Evolutionary conservation across 352 stramenopile species (phyloP).

Genomic region (Phytophthora rubi): DNA sequence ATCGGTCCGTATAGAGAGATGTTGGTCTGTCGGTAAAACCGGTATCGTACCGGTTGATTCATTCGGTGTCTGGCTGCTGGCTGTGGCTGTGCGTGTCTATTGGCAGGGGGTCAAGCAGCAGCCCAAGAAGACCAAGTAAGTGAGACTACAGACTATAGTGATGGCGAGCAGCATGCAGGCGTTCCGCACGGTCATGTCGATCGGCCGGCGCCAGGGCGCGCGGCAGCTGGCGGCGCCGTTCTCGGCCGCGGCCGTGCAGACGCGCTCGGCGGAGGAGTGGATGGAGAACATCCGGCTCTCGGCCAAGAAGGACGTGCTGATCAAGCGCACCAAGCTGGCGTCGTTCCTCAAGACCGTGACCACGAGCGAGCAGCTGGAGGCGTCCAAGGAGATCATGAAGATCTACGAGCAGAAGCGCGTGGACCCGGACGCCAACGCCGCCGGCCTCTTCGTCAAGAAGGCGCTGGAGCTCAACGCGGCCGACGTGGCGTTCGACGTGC

Average conservation of each 20-base stretch:
- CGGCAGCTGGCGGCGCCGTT: conserved; percentile 39
- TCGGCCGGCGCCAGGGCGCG: conserved; percentile 55
- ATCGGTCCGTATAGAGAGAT: too few species aligned
- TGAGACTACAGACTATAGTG: not conserved
- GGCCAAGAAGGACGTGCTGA: conserved; percentile 76
- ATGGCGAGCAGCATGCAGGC: conserved; percentile 62
- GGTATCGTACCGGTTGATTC: not conserved
- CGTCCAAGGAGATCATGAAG: conserved; percentile 87
- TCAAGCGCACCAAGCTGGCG: conserved; percentile 86
- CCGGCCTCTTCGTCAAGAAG: conserved; percentile 84
- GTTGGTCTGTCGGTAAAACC: not conserved
- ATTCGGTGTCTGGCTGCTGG: not conserved
- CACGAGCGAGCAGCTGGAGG: conserved; percentile 80
- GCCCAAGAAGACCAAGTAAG: not conserved
- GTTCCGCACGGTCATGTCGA: conserved; percentile 70
- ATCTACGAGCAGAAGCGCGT: conserved; percentile 89
- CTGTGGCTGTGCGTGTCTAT: conserved; percentile 27
- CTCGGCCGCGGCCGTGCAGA: conserved; percentile 39
- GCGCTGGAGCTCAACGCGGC: conserved; percentile 77
- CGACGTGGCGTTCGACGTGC: conserved; percentile 78
- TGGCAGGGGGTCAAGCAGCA: conserved; percentile 3
- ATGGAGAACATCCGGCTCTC: conserved; percentile 82
- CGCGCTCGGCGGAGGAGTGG: conserved; percentile 74
- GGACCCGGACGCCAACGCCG: conserved; percentile 79
- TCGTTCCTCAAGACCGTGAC: conserved; percentile 87